Base-by-base conservation (phyloP, 2,329 filamentous ascomycete species). In the Diaporthe eres region DNA sequence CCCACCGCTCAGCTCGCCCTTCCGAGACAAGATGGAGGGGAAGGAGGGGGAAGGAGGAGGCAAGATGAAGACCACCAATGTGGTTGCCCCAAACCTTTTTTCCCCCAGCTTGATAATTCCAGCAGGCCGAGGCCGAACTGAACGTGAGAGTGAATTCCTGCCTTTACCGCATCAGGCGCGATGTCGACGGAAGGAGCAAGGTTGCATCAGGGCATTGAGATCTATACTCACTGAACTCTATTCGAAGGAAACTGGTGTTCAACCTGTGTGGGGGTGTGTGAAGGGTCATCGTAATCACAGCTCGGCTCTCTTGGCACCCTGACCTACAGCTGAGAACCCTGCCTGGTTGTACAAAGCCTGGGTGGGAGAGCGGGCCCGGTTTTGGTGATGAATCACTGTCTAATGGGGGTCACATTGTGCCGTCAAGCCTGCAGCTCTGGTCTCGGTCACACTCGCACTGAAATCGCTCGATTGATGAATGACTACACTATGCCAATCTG, bases 221-320 rank as follows among this genome's bases (percentile, higher is more conserved):
- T 55, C 49, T 55, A 25, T 70, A 42, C 65, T n/a, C 34, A 28
- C n/a, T 31, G 49, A 55, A 70, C 65, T 55, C 65, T 55, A 28
- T 22, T 55, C 31, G 22, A 8, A 12, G 49, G 34, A 55, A 22
- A 28, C 15, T 28, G 49, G n/a, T 55, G 15, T 25, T 55, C 34
- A 25, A 51, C 22, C 39, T 47, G 34, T 53, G 47, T 53, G 65
- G 31, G 31, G 31, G 22, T 10, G 4, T 25, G 37, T 13, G 37
- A 9, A n/a, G 37, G 37, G 58, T 55, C n/a, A 25, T 13, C 28
- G 22, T 13, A 22, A 34, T 34, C 42, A 51, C 19, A 51, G 42
- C 39, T 65, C 61, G 39, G 28, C 61, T 28, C 4, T n/a, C 61
- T 65, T n/a, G 61, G 61, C 61, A 31, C 19, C 42, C 28, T 31